phyloP scores from a whole-genome alignment of 148 eudicot genomes.

The Persicaria tinctoria region DNA sequence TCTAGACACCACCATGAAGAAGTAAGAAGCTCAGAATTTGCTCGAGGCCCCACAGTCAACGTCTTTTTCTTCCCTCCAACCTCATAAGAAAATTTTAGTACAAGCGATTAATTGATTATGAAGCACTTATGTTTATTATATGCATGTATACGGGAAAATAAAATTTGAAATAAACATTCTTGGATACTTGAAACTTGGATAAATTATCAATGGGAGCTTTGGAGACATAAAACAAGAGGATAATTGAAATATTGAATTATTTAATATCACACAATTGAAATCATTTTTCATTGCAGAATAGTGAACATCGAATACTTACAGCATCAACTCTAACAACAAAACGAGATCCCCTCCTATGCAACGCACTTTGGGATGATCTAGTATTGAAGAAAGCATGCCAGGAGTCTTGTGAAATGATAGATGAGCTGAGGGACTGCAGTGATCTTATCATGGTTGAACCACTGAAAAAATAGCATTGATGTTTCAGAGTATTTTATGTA shows the following conservation, averaged over 20 bases:
- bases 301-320: slow-evolving; percentile 39
- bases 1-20: neutral
- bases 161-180: no score
- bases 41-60: neutral
- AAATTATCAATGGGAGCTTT: neutral
- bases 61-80: neutral
- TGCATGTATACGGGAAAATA: no score
- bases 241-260: neutral
- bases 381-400: slow-evolving; percentile 36
- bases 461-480: slow-evolving; percentile 29
- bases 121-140: no score
- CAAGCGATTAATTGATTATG: no score
- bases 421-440: slow-evolving; percentile 47
- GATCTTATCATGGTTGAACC: slow-evolving; percentile 44
- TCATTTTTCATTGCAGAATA: neutral
- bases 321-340: slow-evolving; percentile 65
- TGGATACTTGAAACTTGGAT: neutral
- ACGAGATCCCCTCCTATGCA: slow-evolving; percentile 45
- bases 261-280: neutral
- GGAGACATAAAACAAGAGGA: neutral
- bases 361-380: slow-evolving; percentile 28
- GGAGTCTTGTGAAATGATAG: slow-evolving; percentile 42
- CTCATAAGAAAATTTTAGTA: neutral
- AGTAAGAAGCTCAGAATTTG: neutral
- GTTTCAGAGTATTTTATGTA: neutral